Evolutionary conservation across 805 yeast genomes (phyloP).

Genomic region (Kodamaea restingae): DNA sequence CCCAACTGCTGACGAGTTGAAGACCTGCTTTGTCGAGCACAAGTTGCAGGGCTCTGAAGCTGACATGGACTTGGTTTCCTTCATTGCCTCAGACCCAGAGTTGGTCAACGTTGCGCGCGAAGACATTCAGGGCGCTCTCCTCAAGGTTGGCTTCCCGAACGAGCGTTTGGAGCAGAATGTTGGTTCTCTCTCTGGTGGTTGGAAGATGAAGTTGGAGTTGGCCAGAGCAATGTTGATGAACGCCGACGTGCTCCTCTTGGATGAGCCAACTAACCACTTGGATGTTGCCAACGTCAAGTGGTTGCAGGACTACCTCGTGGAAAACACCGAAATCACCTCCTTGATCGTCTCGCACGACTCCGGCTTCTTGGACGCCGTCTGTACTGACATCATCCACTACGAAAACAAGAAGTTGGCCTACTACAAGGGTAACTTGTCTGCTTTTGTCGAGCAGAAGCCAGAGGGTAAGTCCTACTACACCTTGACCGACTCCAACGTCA

Average conservation of each 20-base stretch:
- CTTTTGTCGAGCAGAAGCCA: slow-evolving; percentile 86
- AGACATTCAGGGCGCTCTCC: slow-evolving; percentile 70
- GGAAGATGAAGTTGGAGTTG: slow-evolving; percentile 98
- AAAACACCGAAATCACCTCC: slow-evolving; percentile 84
- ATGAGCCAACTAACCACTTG: slow-evolving; percentile 98
- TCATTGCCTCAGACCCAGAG: slow-evolving; percentile 88
- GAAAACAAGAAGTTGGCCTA: slow-evolving; percentile 92
- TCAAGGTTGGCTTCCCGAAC: slow-evolving; percentile 85
- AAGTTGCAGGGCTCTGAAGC: slow-evolving; percentile 93
- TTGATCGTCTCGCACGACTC: slow-evolving; percentile 97
- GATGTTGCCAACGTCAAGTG: slow-evolving; percentile 92
- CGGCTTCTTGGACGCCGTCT: slow-evolving; percentile 90
- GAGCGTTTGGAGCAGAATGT: slow-evolving; percentile 87
- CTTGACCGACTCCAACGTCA: slow-evolving; percentile 84
- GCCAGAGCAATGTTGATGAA: slow-evolving; percentile 99
- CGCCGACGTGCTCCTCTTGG: slow-evolving; percentile 90
- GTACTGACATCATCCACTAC: slow-evolving; percentile 95
- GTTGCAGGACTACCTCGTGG: slow-evolving; percentile 83
- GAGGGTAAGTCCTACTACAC: slow-evolving; percentile 97
- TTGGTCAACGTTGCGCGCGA: slow-evolving; percentile 51
- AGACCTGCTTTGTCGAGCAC: slow-evolving; percentile 97
- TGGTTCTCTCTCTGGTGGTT: slow-evolving; percentile 95
- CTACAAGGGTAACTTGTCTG: slow-evolving; percentile 94
- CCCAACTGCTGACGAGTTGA: slow-evolving; percentile 81
- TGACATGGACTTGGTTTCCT: slow-evolving; percentile 79